Evolutionary conservation across 768 basidiomycete species (phyloP).

Genomic region (Suillus paluster): DNA sequence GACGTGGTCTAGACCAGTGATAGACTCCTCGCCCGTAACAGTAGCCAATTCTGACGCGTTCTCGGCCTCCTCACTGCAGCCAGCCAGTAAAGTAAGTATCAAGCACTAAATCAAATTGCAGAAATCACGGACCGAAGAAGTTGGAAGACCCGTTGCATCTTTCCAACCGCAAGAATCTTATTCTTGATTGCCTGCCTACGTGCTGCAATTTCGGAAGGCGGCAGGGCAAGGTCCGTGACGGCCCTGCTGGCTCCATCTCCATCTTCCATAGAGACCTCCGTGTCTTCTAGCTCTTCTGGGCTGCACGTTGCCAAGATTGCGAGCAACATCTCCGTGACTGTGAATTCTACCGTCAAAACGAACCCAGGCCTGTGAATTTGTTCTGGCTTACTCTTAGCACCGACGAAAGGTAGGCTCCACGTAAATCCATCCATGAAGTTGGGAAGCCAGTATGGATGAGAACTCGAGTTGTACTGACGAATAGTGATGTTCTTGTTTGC

Average conservation of each 20-base stretch:
- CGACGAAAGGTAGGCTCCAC: slow-evolving; percentile 98
- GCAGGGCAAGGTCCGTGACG: slow-evolving; percentile 31
- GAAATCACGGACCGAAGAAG: slow-evolving; percentile 69
- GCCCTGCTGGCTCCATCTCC: slow-evolving; percentile 40
- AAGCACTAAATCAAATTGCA: slow-evolving; percentile 4
- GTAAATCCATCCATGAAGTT: slow-evolving; percentile 99
- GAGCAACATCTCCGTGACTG: slow-evolving; percentile 97
- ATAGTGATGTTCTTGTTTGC: slow-evolving; percentile 98
- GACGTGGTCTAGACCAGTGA: slow-evolving; percentile 31
- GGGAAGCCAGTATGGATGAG: slow-evolving; percentile 94
- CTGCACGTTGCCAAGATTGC: slow-evolving; percentile 94
- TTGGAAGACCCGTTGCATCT: slow-evolving; percentile 90
- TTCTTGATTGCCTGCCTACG: slow-evolving; percentile 84
- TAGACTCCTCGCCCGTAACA: slow-evolving; percentile 36
- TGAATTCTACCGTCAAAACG: not conserved
- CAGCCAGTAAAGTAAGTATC: slow-evolving; percentile 12
- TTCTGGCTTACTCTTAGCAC: slow-evolving; percentile 82
- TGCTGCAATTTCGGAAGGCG: slow-evolving; percentile 49
- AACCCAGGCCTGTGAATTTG: not conserved
- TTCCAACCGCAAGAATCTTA: slow-evolving; percentile 92
- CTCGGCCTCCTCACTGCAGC: slow-evolving; percentile 74
- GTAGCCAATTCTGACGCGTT: slow-evolving; percentile 68
- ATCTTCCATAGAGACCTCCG: slow-evolving; percentile 42
- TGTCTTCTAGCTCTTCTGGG: slow-evolving; percentile 87
- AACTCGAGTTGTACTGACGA: slow-evolving; percentile 78